Base-by-base conservation (phyloP, 257 asterid genomes). In the Leptodermis oblonga region DNA sequence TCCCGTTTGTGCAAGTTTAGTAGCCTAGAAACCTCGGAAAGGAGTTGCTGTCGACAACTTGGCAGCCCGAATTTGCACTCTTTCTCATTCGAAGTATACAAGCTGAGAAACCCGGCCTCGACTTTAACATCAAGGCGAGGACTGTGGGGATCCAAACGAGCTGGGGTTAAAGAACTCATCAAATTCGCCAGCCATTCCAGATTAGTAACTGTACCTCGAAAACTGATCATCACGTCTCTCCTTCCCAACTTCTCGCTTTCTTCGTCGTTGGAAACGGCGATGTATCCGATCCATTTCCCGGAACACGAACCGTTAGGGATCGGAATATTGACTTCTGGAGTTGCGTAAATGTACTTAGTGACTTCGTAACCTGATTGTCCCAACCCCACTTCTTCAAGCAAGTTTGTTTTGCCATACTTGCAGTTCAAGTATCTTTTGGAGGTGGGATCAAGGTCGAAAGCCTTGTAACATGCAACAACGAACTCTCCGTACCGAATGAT, bases 1-100 rank as follows among this genome's bases (percentile, higher is more conserved):
- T 81, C 90, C 0, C 77, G 75, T 76, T 41, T 66, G 26, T 79
- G 67, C 68, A 70, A 74, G 26, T 58, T 76, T 11, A 78, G 11
- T 31, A 88, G 36, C 80, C 92, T 78, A 30, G 88, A 82, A 28
- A 88, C 66, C 52, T 88, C 95, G 0, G 85, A 88, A 34, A 88
- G 84, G 22, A 88, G 87, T 54, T 88, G 95, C 13, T 86, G 88
- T 0, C 95, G 86, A 4, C 92, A 88, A 54, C 90, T 88, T n/a
- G 63, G 77, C 3, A 83, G 78, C 25, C 95, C 90, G 52, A 84
- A 88, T 39, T 73, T 82, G 23, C 58, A 37, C 5, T 68, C 72
- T 15, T 73, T 77, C 25, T 81, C 90, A 15, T 73, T 56, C 0
- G 83, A 81, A 0, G 92, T 86, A 52, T 88, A 88, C 70, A 88